Percentiles rank a stretch among this genome's conserved stretches.
These are phyloP conservation scores for Pleurostoma richardsiae DNA, from an alignment of 2,329 filamentous ascomycete genomes.

Conservation along the genomic window DNA sequence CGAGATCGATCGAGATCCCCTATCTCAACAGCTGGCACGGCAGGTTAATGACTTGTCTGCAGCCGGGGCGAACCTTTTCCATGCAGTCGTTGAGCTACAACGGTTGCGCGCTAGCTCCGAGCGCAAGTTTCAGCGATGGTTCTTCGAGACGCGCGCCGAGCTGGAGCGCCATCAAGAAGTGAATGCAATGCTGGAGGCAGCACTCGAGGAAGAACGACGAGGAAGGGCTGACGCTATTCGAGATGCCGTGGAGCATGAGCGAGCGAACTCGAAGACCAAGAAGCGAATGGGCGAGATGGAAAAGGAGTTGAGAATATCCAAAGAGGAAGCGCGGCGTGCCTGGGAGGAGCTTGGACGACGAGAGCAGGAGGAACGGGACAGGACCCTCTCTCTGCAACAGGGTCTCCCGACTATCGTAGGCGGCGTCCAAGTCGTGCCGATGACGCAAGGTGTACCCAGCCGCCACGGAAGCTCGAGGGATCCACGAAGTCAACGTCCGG, in stretches of 20 bases:
- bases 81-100: conserved; percentile 94
- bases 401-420: conserved; percentile 86
- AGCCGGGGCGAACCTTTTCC: conserved; percentile 93
- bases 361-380: conserved; percentile 88
- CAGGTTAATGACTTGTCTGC: conserved; percentile 97
- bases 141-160: conserved; percentile 88
- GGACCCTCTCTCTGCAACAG: conserved; percentile 77
- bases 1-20: conserved; percentile 74
- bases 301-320: conserved; percentile 88
- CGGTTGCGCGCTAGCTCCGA: conserved; percentile 91
- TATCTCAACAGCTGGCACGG: conserved; percentile 82
- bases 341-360: conserved; percentile 95
- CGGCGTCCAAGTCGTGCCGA: conserved; percentile 91
- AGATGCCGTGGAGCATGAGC: conserved; percentile 61
- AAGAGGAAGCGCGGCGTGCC: conserved; percentile 88
- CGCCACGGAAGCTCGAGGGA: conserved; percentile 43
- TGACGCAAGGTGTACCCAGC: conserved; percentile 66
- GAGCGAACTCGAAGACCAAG: conserved; percentile 65
- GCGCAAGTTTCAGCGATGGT: conserved; percentile 97
- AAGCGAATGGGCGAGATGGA: conserved; percentile 85
- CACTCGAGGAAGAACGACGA: conserved; percentile 69
- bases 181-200: conserved; percentile 71
- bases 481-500: conserved; percentile 22
- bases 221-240: conserved; percentile 63
- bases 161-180: conserved; percentile 81